A percentile compares a stretch with the other conserved stretches of the same genome.
These are phyloP conservation scores for Pseudonitzschia delicatissima DNA, from an alignment of 108 stramenopile genomes.

Conservation along the genomic window DNA sequence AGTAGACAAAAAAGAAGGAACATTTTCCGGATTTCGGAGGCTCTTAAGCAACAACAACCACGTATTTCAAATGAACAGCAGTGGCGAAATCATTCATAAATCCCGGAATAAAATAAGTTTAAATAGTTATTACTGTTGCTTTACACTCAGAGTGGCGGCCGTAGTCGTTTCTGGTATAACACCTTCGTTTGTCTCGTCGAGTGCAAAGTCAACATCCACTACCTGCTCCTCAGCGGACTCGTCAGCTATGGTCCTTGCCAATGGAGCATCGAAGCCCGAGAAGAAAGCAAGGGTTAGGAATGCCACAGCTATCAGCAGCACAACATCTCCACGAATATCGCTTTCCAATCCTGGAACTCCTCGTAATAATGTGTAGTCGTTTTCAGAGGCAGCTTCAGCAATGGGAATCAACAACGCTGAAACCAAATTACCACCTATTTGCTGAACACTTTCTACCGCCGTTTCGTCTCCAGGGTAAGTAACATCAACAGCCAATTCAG, in stretches of 20 bases:
- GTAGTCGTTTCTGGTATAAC: background rate
- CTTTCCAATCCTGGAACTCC: slow-evolving; percentile 37
- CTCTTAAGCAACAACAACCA: too few relatives aligned
- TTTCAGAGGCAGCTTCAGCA: slow-evolving; percentile 42
- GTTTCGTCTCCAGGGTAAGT: slow-evolving; percentile 78
- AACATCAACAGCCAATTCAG: slow-evolving; percentile 76
- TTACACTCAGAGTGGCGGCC: background rate
- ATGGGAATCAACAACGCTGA: slow-evolving; percentile 64
- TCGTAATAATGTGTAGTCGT: slow-evolving; percentile 44
- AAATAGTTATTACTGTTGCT: slow-evolving; percentile 6
- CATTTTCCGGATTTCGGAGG: too few relatives aligned
- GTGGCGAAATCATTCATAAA: too few relatives aligned
- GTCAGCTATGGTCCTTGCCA: slow-evolving; percentile 52
- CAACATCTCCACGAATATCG: slow-evolving; percentile 65
- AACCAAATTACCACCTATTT: slow-evolving; percentile 67
- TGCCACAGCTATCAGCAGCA: slow-evolving; percentile 44
- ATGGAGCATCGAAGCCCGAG: slow-evolving; percentile 48
- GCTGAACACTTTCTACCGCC: slow-evolving; percentile 68
- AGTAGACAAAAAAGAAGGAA: too few relatives aligned
- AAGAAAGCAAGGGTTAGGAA: slow-evolving; percentile 44
- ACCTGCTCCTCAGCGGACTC: background rate
- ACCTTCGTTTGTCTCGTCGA: background rate
- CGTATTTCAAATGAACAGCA: too few relatives aligned
- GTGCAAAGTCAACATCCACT: slow-evolving; percentile 1
- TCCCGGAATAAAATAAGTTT: too few relatives aligned